A percentile compares a stretch with the other conserved stretches of the same genome.
Conservation (phyloP, 2,329 filamentous ascomycete genomes). For the Botrytis galanthina region DNA sequence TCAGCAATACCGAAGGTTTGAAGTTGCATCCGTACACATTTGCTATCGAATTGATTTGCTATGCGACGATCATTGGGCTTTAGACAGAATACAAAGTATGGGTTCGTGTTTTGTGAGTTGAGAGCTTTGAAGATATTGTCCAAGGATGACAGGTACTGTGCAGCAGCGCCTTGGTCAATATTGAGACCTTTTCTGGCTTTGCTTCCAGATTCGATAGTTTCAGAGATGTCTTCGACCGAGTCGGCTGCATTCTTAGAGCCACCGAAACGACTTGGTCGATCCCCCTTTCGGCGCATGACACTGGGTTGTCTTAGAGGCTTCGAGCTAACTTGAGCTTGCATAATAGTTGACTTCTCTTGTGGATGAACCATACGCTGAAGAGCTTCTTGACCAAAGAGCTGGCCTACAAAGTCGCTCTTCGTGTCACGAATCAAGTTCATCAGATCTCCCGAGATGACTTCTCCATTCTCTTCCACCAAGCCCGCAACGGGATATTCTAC, state of each 20-base stretch:
- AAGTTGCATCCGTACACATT: slow-evolving; percentile 91
- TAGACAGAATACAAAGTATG: slow-evolving; percentile 94
- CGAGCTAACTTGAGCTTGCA: slow-evolving; percentile 94
- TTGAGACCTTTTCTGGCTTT: slow-evolving; percentile 43
- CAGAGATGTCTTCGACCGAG: slow-evolving; percentile 46
- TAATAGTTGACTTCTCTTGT: slow-evolving; percentile 82
- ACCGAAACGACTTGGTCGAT: slow-evolving; percentile 33
- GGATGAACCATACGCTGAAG: slow-evolving; percentile 92
- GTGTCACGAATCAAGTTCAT: slow-evolving; percentile 90
- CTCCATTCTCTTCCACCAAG: slow-evolving; percentile 90
- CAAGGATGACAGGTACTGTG: slow-evolving; percentile 84
- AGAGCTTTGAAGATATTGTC: slow-evolving; percentile 90
- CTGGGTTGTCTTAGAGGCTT: slow-evolving; percentile 91
- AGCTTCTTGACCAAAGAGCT: slow-evolving; percentile 94
- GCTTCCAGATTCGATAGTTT: slow-evolving; percentile 42
- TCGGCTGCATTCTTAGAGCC: slow-evolving; percentile 35
- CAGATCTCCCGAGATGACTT: slow-evolving; percentile 91
- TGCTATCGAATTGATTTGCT: slow-evolving; percentile 98
- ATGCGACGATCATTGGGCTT: slow-evolving; percentile 97
- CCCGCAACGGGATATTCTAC: slow-evolving; percentile 89
- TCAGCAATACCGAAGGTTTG: slow-evolving; percentile 96
- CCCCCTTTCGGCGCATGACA: slow-evolving; percentile 76
- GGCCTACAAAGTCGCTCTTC: slow-evolving; percentile 82
- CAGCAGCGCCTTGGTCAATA: slow-evolving; percentile 80
- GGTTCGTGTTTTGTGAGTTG: slow-evolving; percentile 77